These are phyloP conservation scores for Berberis vulgaris DNA, from an alignment of 164 flowering plant genomes.

Conservation along the genomic window DNA sequence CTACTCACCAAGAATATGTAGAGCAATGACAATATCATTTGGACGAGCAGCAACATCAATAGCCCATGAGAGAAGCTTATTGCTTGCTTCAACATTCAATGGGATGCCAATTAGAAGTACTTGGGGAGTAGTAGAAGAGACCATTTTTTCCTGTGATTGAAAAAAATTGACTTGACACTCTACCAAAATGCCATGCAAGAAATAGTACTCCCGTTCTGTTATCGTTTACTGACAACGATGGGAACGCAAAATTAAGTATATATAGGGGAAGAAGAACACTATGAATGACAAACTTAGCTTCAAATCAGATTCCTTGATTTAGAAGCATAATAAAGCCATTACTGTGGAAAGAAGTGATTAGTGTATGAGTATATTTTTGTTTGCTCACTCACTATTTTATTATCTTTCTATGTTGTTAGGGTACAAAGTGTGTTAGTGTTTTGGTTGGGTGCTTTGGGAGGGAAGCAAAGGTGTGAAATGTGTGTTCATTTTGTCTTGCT, in stretches of 20 bases:
- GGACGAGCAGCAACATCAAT: constrained; percentile 50
- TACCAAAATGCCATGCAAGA: not conserved
- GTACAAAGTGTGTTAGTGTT: constrained; percentile 19
- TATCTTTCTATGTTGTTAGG: constrained; percentile 9
- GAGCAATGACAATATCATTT: constrained; percentile 50
- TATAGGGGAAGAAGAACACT: constrained; percentile 5
- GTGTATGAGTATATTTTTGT: constrained; percentile 2
- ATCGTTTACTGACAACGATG: constrained; percentile 10
- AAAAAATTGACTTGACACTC: not conserved
- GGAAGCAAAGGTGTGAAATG: constrained; percentile 63
- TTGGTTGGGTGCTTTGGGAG: constrained; percentile 64
- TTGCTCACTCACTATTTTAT: constrained; percentile 3
- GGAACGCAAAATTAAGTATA: constrained; percentile 9
- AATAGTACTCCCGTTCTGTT: not conserved
- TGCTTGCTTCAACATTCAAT: constrained; percentile 36
- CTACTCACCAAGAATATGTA: constrained; percentile 64
- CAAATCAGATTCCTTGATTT: constrained; percentile 33
- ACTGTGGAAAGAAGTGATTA: constrained; percentile 16
- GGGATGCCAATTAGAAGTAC: constrained; percentile 52
- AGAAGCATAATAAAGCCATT: constrained; percentile 38
- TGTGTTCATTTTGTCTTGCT: constrained; percentile 49
- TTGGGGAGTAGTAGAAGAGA: constrained; percentile 28
- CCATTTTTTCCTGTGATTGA: constrained; percentile 19
- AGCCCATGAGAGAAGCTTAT: constrained; percentile 64
- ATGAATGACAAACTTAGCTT: constrained; percentile 4